Evolutionary conservation across 2,329 filamentous ascomycete species (phyloP).

Genomic region (Stemphylium lycopersici): DNA sequence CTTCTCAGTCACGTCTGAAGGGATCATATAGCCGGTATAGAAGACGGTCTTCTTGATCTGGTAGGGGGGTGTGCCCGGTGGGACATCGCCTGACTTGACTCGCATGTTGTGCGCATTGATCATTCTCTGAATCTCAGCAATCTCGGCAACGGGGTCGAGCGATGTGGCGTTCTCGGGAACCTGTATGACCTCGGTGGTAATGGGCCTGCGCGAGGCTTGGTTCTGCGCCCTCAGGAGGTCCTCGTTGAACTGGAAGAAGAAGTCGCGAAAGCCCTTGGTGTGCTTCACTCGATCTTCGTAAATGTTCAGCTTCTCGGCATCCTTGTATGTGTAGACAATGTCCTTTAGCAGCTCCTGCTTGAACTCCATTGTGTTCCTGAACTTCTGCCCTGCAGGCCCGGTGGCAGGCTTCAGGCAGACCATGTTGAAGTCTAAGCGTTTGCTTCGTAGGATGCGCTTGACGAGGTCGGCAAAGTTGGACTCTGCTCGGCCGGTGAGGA

Average conservation of each 20-base stretch:
- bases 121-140: slow-evolving; percentile 84
- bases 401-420: slow-evolving; percentile 84
- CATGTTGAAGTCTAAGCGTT: slow-evolving; percentile 84
- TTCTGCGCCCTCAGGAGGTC: slow-evolving; percentile 53
- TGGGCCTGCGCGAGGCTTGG: slow-evolving; percentile 64
- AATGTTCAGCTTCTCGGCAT: slow-evolving; percentile 78
- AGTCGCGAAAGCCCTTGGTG: slow-evolving; percentile 83
- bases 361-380: slow-evolving; percentile 85
- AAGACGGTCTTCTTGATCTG: slow-evolving; percentile 86
- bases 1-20: slow-evolving; percentile 71
- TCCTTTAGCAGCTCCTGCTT: slow-evolving; percentile 85
- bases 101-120: slow-evolving; percentile 83
- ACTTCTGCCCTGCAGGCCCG: slow-evolving; percentile 78
- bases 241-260: slow-evolving; percentile 78
- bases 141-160: slow-evolving; percentile 78
- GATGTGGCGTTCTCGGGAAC: slow-evolving; percentile 77
- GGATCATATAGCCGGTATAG: slow-evolving; percentile 91
- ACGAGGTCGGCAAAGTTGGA: slow-evolving; percentile 77
- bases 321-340: slow-evolving; percentile 82
- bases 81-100: slow-evolving; percentile 55
- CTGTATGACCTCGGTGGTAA: slow-evolving; percentile 82
- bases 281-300: slow-evolving; percentile 70
- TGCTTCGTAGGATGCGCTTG: slow-evolving; percentile 78
- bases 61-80: slow-evolving; percentile 58
- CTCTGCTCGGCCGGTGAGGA: slow-evolving; percentile 87